Conservation (phyloP, 768 basidiomycete genomes). For the Goffeauzyma gilvescens region DNA sequence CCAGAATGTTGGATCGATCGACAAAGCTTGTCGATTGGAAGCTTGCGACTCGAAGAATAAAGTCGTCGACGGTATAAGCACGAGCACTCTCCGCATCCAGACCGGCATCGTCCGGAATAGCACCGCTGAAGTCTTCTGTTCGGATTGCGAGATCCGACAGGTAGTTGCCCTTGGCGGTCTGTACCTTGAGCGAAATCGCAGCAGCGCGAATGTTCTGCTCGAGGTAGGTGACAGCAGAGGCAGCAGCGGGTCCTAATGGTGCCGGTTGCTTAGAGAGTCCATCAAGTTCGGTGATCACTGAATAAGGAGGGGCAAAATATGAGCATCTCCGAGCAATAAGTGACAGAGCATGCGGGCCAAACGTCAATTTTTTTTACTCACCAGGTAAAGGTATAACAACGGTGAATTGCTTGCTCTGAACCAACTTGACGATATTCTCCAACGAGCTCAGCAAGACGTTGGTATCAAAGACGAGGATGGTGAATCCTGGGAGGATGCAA, state of each 20-base stretch:
- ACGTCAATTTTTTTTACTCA: too few relatives aligned
- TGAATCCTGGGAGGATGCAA: constrained; percentile 61
- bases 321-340: not conserved
- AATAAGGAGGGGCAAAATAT: not conserved
- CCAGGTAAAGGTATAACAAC: constrained; percentile 69
- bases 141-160: constrained; percentile 61
- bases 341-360: too few relatives aligned
- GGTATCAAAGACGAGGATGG: constrained; percentile 78
- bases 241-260: constrained; percentile 55
- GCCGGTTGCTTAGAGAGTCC: constrained; percentile 50
- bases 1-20: constrained; percentile 57
- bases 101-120: not conserved
- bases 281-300: constrained; percentile 86
- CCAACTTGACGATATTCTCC: constrained; percentile 47
- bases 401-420: constrained; percentile 70
- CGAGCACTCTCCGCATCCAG: constrained; percentile 29
- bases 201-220: constrained; percentile 56
- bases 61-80: constrained; percentile 79
- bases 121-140: constrained; percentile 70
- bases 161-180: constrained; percentile 89
- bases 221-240: constrained; percentile 54
- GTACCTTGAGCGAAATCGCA: constrained; percentile 64
- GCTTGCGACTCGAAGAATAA: constrained; percentile 74
- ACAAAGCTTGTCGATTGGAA: constrained; percentile 90
- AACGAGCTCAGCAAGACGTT: constrained; percentile 81